phyloP scores from a whole-genome alignment of 305 asterid species.

The Fraxinus latifolia region DNA sequence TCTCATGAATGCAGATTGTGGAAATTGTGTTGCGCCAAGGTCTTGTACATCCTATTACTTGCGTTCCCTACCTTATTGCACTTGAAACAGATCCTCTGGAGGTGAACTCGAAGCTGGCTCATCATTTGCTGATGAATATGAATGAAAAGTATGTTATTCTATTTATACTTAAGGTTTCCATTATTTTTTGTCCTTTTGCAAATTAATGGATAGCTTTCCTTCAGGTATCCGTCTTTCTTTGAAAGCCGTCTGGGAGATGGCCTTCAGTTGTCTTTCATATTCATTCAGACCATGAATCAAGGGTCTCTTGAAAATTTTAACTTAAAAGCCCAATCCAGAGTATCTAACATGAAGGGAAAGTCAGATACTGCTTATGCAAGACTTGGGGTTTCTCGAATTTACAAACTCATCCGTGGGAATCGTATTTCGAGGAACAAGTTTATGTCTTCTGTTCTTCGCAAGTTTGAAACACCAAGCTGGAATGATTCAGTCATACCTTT shows the following conservation, averaged over 20 bases:
- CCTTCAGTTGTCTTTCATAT: slow-evolving; percentile 81
- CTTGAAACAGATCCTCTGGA: slow-evolving; percentile 96
- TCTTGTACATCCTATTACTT: slow-evolving; percentile 96
- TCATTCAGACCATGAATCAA: slow-evolving; percentile 73
- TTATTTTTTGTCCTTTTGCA: slow-evolving; percentile 15
- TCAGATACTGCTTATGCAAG: slow-evolving; percentile 57
- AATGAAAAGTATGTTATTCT: slow-evolving; percentile 73
- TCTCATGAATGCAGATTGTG: slow-evolving; percentile 61
- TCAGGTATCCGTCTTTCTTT: slow-evolving; percentile 95
- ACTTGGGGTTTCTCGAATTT: slow-evolving; percentile 91
- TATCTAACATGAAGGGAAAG: slow-evolving; percentile 53
- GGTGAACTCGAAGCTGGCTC: slow-evolving; percentile 77
- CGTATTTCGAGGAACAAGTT: slow-evolving; percentile 91
- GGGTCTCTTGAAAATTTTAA: slow-evolving; percentile 38
- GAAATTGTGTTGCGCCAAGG: slow-evolving; percentile 98
- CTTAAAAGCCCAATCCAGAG: slow-evolving; percentile 48
- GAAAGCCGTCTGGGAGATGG: slow-evolving; percentile 99
- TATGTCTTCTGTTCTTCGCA: slow-evolving; percentile 88
- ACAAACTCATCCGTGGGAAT: slow-evolving; percentile 93
- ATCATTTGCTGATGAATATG: slow-evolving; percentile 94
- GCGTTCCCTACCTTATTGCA: slow-evolving; percentile 96
- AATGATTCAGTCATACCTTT: slow-evolving; percentile 60
- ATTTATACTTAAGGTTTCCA: slow-evolving; percentile 15
- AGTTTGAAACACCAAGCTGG: slow-evolving; percentile 80
- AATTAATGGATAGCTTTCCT: slow-evolving; percentile 30